A percentile compares a stretch with the other conserved stretches of the same genome.
phyloP scores from a whole-genome alignment of 768 basidiomycete genomes.

The Glaciozyma antarctica region DNA sequence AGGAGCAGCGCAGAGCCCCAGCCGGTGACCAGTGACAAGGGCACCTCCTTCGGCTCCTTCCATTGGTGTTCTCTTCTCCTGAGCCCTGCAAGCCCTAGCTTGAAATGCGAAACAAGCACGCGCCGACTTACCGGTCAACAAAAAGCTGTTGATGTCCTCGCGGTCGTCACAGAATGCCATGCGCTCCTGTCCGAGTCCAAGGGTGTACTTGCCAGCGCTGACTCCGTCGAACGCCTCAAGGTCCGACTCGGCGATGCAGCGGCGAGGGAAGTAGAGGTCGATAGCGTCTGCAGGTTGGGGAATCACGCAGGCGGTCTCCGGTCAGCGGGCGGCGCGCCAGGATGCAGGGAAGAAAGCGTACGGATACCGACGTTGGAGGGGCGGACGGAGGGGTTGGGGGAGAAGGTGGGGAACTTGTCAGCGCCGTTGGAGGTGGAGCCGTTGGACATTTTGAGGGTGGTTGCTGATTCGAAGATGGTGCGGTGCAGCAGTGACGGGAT shows the following conservation, averaged over 20 bases:
- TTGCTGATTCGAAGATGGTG: too few relatives aligned
- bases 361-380: constrained; percentile 92
- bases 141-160: constrained; percentile 98
- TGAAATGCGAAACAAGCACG: background rate
- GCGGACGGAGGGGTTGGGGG: constrained; percentile 41
- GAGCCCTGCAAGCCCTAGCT: too few relatives aligned
- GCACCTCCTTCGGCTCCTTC: background rate
- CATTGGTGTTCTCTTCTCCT: too few relatives aligned
- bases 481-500: too few relatives aligned
- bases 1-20: too few relatives aligned
- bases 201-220: constrained; percentile 92
- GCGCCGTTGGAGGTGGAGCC: constrained; percentile 1
- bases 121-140: constrained; percentile 69
- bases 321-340: background rate
- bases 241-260: constrained; percentile 93
- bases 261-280: constrained; percentile 74
- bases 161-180: constrained; percentile 99
- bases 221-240: constrained; percentile 92
- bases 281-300: constrained; percentile 46
- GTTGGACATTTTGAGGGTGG: too few relatives aligned
- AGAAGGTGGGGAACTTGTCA: constrained; percentile 11
- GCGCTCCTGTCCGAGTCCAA: constrained; percentile 92
- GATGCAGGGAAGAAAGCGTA: constrained; percentile 16
- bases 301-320: background rate
- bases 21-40: too few relatives aligned